These are phyloP conservation scores for Aspergillus mulundensis DNA, from an alignment of 495 filamentous ascomycete species.

Conservation along the genomic window DNA sequence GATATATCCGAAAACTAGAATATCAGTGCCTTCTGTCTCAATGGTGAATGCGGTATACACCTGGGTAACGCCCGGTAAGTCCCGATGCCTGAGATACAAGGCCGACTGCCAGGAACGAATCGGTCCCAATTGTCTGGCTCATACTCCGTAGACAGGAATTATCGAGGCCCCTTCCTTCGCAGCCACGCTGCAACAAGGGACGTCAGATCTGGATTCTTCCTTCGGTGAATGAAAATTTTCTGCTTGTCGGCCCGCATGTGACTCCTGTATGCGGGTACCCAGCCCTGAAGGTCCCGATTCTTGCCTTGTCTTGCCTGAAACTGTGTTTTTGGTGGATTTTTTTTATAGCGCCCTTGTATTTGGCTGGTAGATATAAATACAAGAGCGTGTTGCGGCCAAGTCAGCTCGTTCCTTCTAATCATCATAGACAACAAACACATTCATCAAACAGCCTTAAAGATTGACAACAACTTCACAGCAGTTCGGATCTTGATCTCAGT, in stretches of 20 bases:
- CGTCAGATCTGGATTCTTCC: not conserved
- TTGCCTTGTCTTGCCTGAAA: constrained; percentile 14
- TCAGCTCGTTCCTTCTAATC: not conserved
- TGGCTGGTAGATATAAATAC: constrained; percentile 7
- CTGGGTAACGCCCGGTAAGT: not conserved
- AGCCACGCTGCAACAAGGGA: not conserved
- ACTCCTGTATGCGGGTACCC: not conserved
- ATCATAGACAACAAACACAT: not conserved
- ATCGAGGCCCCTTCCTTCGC: not conserved
- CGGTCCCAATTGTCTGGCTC: not conserved
- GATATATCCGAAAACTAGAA: not conserved
- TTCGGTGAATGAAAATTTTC: constrained; percentile 7
- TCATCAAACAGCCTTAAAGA: not conserved
- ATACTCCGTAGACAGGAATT: not conserved
- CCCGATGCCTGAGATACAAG: not conserved
- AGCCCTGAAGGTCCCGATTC: constrained; percentile 8
- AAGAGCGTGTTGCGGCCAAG: not conserved
- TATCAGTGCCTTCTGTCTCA: not conserved
- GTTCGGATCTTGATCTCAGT: not conserved
- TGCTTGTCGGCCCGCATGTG: constrained; percentile 6
- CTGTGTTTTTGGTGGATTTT: not conserved
- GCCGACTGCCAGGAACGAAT: not conserved
- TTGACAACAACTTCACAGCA: not conserved
- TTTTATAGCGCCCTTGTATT: not conserved
- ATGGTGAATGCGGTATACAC: not conserved